Evolutionary conservation across 495 filamentous ascomycete genomes (phyloP).

Genomic region (Symbiotaphrina buchneri): DNA sequence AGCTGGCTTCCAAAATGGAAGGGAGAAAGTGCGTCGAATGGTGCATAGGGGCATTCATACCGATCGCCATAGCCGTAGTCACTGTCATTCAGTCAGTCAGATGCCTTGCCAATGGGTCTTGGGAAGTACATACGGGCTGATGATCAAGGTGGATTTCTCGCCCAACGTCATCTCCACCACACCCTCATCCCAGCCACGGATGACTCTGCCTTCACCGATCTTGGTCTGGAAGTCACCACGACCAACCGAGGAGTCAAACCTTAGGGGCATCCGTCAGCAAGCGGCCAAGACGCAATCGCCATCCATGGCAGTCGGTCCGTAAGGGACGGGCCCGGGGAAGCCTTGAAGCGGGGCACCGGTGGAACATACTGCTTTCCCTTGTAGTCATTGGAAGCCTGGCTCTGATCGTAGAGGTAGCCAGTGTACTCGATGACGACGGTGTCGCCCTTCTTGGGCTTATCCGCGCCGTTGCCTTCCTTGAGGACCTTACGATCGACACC

Average conservation of each 20-base stretch:
- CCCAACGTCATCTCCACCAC: slow-evolving; percentile 59
- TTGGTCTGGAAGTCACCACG: slow-evolving; percentile 36
- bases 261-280: slow-evolving; percentile 13
- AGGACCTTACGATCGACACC: slow-evolving; percentile 21
- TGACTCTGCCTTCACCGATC: slow-evolving; percentile 60
- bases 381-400: slow-evolving; percentile 15
- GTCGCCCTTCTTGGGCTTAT: slow-evolving; percentile 36
- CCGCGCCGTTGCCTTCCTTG: slow-evolving; percentile 23
- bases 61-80: slow-evolving; percentile 58
- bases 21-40: slow-evolving; percentile 1
- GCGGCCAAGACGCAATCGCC: too few species aligned
- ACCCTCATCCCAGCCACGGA: slow-evolving; percentile 76
- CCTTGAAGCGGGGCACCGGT: background rate
- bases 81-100: slow-evolving; percentile 20
- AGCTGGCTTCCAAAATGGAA: background rate
- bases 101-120: background rate
- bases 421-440: slow-evolving; percentile 64
- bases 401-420: slow-evolving; percentile 49
- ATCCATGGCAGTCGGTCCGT: too few species aligned
- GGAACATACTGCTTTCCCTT: slow-evolving; percentile 26
- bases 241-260: slow-evolving; percentile 60
- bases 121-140: slow-evolving; percentile 35
- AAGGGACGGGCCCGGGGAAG: too few species aligned
- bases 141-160: slow-evolving; percentile 59
- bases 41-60: slow-evolving; percentile 20